Evolutionary conservation across 306 rosid genomes (phyloP), one percentile per base, ranked within the genome.

Genomic region (Ormosia semicastrata): DNA sequence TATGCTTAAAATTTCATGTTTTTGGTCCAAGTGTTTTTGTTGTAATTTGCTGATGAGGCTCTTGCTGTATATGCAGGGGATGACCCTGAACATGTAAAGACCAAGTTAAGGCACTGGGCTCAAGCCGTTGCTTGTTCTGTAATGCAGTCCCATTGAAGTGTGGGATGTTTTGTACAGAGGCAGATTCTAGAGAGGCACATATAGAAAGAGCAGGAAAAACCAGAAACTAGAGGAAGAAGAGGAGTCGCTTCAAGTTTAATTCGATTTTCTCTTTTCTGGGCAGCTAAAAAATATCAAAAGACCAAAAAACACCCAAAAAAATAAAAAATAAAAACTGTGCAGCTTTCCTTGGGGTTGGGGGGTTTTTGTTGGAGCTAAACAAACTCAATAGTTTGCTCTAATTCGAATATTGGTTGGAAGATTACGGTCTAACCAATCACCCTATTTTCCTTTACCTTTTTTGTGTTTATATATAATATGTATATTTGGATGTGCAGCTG

Each of bases 41-140:
- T 46, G 29, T 10, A 14, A 49, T 57, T 24, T 8, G 36, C 13
- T 53, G 30, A 53, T 50, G 17, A 11, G 41, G 47, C 2, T 58
- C 13, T 6, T 2, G 24, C 0, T 8, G 2, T 84, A 32, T n/a
- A 8, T 73, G 78, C 77, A 95, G 99, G 99, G 39, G 98, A 95
- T 68, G 88, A 95, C 68, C 99, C 99, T 3, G 86, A 92, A 47
- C 90, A 90, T 52, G 95, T 95, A 53, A 93, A 93, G 82, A 90
- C 90, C 12, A 95, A 91, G 86, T 79, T 95, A 83, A 89, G 98
- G 83, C 97, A 92, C 39, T 93, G 99, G 99, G 99, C 98, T 36
- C 99, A 95, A 79, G 99, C 97, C 0, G 99, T 95, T 57, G 98
- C 99, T 53, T 95, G 99, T 81, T 93, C 99, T 60, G 92, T 95